A percentile compares a stretch with the other conserved stretches of the same genome.
phyloP scores from a whole-genome alignment of 2,329 filamentous ascomycete species.

The Talaromyces sp. region DNA sequence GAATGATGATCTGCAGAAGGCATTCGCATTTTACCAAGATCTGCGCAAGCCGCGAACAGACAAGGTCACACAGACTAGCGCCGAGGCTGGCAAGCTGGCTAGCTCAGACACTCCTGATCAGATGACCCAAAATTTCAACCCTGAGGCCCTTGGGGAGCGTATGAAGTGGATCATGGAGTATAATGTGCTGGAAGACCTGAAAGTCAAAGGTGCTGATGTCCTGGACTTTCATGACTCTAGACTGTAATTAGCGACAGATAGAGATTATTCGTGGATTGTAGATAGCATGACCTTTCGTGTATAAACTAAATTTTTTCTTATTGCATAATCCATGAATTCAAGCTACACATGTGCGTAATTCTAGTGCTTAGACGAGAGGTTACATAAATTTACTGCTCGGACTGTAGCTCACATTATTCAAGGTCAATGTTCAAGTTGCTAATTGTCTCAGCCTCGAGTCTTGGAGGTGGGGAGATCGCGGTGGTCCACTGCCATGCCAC shows the following conservation, averaged over 20 bases:
- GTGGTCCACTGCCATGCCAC: no score
- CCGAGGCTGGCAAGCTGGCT: conserved; percentile 40
- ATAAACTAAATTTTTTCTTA: not conserved
- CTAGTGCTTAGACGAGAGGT: no score
- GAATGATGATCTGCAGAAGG: conserved; percentile 27
- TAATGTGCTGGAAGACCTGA: conserved; percentile 36
- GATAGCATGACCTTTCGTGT: not conserved
- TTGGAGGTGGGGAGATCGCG: no score
- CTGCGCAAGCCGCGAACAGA: conserved; percentile 42
- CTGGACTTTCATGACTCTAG: conserved; percentile 23
- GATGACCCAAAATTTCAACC: conserved; percentile 32
- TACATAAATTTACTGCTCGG: no score
- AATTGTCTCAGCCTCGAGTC: no score
- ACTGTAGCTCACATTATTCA: no score
- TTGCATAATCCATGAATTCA: no score
- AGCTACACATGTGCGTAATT: no score
- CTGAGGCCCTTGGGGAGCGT: conserved; percentile 29
- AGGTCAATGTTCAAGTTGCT: no score
- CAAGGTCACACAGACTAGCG: conserved; percentile 37
- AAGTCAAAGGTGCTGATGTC: conserved; percentile 20
- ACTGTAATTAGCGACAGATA: conserved; percentile 8
- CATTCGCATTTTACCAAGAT: conserved; percentile 40
- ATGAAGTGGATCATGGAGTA: conserved; percentile 45
- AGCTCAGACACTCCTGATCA: conserved; percentile 37
- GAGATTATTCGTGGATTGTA: not conserved